These are phyloP conservation scores for Crotalaria pallida DNA, from an alignment of 306 rosid species.

Conservation along the genomic window DNA sequence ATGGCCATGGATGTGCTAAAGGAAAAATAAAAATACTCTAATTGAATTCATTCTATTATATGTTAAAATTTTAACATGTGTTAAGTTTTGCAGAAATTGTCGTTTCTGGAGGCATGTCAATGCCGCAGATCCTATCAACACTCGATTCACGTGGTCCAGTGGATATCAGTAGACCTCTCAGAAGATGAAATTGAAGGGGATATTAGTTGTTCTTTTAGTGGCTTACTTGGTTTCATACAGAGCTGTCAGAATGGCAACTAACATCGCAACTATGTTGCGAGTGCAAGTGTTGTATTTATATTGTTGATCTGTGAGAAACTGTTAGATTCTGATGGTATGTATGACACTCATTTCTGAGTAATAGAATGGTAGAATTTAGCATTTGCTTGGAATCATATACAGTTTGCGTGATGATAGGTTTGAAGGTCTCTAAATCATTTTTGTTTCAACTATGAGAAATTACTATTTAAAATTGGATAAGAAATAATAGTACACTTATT, in stretches of 20 bases:
- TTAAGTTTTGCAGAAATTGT: constrained; percentile 71
- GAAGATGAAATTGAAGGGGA: constrained; percentile 45
- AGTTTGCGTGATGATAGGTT: constrained; percentile 33
- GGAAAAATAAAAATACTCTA: neutral
- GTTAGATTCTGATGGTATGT: constrained; percentile 36
- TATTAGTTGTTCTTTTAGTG: constrained; percentile 21
- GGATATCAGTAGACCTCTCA: constrained; percentile 44
- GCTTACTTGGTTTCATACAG: constrained; percentile 17
- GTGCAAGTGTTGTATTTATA: constrained; percentile 20
- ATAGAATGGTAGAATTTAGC: constrained; percentile 44
- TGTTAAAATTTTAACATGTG: neutral
- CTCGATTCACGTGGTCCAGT: constrained; percentile 50
- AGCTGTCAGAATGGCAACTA: constrained; percentile 27
- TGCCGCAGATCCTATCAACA: constrained; percentile 86
- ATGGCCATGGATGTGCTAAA: neutral
- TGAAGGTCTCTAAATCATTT: too few relatives aligned
- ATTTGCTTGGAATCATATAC: constrained; percentile 41
- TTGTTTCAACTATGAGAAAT: neutral
- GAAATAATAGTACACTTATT: too few relatives aligned
- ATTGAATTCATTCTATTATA: neutral
- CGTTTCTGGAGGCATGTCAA: constrained; percentile 97
- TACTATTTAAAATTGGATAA: too few relatives aligned
- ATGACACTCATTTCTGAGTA: constrained; percentile 37
- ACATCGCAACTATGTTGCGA: neutral
- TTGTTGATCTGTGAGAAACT: constrained; percentile 16